These are phyloP conservation scores for Botrytis sinoallii DNA, from an alignment of 2,329 filamentous ascomycete species.

Conservation along the genomic window DNA sequence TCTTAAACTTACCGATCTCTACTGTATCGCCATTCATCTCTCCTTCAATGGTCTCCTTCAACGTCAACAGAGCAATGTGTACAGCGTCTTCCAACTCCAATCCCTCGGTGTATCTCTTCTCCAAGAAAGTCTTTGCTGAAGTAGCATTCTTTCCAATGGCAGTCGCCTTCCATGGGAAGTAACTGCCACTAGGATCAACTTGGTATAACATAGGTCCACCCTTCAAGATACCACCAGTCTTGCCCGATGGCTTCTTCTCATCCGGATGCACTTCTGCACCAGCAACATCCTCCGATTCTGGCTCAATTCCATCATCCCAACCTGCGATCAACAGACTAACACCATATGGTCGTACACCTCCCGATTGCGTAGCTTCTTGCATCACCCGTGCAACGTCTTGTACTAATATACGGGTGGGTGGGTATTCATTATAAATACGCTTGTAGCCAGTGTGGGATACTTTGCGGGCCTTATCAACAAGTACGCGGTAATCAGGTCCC, in stretches of 20 bases:
- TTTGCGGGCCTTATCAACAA: slow-evolving; percentile 97
- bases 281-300: slow-evolving; percentile 65
- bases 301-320: slow-evolving; percentile 95
- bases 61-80: slow-evolving; percentile 91
- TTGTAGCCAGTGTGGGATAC: slow-evolving; percentile 98
- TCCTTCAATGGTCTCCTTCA: slow-evolving; percentile 99
- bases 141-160: slow-evolving; percentile 98
- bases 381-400: slow-evolving; percentile 97
- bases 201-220: slow-evolving; percentile 97
- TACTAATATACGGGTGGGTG: slow-evolving; percentile 97
- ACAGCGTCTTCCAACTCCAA: slow-evolving; percentile 97
- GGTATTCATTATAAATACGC: slow-evolving; percentile 99
- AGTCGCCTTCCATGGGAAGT: slow-evolving; percentile 99
- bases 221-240: slow-evolving; percentile 94
- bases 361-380: slow-evolving; percentile 98
- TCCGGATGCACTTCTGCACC: slow-evolving; percentile 55
- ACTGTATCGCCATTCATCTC: slow-evolving; percentile 99
- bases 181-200: slow-evolving; percentile 97
- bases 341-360: slow-evolving; percentile 94
- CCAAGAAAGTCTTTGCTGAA: slow-evolving; percentile 96
- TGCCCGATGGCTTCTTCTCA: slow-evolving; percentile 72
- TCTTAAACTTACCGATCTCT: slow-evolving; percentile 75
- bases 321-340: slow-evolving; percentile 93
- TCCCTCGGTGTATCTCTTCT: slow-evolving; percentile 98
- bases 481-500: slow-evolving; percentile 96